Conservation (phyloP, 139 green algal species). For the Chlorella sp. region DNA sequence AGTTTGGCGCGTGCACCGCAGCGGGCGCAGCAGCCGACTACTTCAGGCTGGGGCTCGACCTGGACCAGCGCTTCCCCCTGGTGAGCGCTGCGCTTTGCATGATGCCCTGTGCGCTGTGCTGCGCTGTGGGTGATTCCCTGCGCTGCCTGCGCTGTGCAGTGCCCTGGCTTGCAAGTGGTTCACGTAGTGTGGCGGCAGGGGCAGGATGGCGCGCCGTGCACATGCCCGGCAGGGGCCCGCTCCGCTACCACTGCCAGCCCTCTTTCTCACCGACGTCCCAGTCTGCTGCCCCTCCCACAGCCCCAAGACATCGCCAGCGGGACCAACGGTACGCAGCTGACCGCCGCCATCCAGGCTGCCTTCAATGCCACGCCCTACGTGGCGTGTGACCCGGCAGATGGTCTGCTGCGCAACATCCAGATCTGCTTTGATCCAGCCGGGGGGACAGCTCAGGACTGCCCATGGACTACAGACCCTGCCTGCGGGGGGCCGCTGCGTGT, state of each 20-base stretch:
- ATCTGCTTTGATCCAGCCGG: constrained; percentile 1
- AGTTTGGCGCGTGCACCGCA: neutral
- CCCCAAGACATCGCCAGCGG: neutral
- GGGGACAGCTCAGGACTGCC: neutral
- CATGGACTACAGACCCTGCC: neutral
- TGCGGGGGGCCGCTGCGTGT: neutral
- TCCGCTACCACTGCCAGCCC: too few relatives aligned
- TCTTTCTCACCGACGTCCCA: too few relatives aligned
- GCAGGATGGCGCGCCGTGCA: too few relatives aligned
- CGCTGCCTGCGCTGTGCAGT: too few relatives aligned
- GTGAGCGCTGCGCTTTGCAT: neutral
- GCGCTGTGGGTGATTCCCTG: neutral
- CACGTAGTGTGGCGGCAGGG: too few relatives aligned
- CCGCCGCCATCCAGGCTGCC: neutral
- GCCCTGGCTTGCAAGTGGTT: too few relatives aligned
- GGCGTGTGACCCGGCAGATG: neutral
- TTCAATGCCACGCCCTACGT: neutral
- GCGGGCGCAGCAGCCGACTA: neutral
- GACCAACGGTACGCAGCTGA: neutral
- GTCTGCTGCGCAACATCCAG: neutral
- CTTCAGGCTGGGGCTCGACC: neutral
- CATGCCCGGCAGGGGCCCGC: too few relatives aligned
- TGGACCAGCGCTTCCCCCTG: constrained; percentile 18
- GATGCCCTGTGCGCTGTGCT: neutral
- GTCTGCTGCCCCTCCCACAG: neutral